Evolutionary conservation across 768 basidiomycete species (phyloP).

Genomic region (Tremella mesenterica): DNA sequence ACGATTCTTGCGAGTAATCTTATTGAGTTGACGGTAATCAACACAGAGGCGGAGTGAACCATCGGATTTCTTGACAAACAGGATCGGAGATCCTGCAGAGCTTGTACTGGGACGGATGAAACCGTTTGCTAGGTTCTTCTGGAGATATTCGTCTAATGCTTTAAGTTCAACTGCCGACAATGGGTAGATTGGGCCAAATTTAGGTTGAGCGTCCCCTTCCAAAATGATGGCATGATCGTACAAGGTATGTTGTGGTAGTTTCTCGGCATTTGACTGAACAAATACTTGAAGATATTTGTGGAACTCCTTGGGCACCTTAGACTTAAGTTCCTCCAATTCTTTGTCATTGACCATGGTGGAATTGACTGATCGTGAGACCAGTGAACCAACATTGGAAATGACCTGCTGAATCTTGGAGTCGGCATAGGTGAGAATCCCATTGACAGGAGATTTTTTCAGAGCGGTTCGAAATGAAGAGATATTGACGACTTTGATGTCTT

Average conservation of each 20-base stretch:
- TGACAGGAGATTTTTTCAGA: background rate
- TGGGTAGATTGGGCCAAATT: constrained; percentile 20
- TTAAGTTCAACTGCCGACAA: constrained; percentile 17
- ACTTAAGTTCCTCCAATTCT: background rate
- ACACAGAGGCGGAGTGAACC: no score
- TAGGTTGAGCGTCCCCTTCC: constrained; percentile 10
- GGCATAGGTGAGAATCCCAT: background rate
- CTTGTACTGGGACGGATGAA: constrained; percentile 16
- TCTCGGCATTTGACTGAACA: constrained; percentile 8
- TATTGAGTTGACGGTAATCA: constrained; percentile 32
- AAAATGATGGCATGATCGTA: constrained; percentile 25
- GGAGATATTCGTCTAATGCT: constrained; percentile 13
- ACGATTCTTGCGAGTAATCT: constrained; percentile 6
- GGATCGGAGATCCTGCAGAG: no score
- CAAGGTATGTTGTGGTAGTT: constrained; percentile 10
- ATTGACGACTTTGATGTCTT: background rate
- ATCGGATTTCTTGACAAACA: constrained; percentile 33
- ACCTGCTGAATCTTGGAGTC: no score
- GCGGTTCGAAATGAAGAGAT: background rate
- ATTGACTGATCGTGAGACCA: background rate
- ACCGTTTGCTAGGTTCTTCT: constrained; percentile 23
- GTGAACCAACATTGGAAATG: no score
- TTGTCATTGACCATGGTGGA: no score
- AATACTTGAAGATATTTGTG: constrained; percentile 15
- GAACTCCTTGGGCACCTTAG: no score